A percentile compares a stretch with the other conserved stretches of the same genome.
Evolutionary conservation across 2,329 filamentous ascomycete species (phyloP).

Genomic region (Laburnicola sp.): DNA sequence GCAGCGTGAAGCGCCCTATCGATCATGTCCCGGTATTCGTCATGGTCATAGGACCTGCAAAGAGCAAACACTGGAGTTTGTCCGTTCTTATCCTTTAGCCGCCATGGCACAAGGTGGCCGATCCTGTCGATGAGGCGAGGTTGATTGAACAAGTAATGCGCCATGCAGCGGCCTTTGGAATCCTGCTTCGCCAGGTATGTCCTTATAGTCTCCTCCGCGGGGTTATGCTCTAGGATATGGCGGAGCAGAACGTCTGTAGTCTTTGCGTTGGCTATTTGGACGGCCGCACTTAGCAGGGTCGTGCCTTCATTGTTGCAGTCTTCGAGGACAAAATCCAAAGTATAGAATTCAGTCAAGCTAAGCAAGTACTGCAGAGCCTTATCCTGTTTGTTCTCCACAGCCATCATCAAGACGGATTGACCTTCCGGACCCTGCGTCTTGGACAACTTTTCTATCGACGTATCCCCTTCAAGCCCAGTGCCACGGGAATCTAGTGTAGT

Average conservation of each 20-base stretch:
- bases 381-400: conserved; percentile 62
- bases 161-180: conserved; percentile 81
- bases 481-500: conserved; percentile 67
- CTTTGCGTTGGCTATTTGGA: conserved; percentile 77
- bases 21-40: conserved; percentile 85
- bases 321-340: conserved; percentile 69
- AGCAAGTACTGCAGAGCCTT: conserved; percentile 79
- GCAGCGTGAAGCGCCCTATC: conserved; percentile 76
- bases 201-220: conserved; percentile 59
- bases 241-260: conserved; percentile 76
- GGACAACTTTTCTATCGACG: conserved; percentile 75
- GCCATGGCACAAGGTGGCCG: conserved; percentile 81
- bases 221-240: conserved; percentile 62
- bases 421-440: conserved; percentile 72
- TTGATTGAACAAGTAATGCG: conserved; percentile 95
- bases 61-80: conserved; percentile 97
- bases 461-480: conserved; percentile 81
- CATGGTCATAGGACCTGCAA: conserved; percentile 92
- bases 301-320: conserved; percentile 90
- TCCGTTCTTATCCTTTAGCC: conserved; percentile 89
- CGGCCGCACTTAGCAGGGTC: conserved; percentile 83
- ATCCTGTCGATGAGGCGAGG: conserved; percentile 78
- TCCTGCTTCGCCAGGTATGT: conserved; percentile 78
- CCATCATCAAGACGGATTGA: conserved; percentile 73
- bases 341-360: conserved; percentile 74